Base-by-base conservation (phyloP, 1,139 yeast genomes). In the Candida neerlandica region DNA sequence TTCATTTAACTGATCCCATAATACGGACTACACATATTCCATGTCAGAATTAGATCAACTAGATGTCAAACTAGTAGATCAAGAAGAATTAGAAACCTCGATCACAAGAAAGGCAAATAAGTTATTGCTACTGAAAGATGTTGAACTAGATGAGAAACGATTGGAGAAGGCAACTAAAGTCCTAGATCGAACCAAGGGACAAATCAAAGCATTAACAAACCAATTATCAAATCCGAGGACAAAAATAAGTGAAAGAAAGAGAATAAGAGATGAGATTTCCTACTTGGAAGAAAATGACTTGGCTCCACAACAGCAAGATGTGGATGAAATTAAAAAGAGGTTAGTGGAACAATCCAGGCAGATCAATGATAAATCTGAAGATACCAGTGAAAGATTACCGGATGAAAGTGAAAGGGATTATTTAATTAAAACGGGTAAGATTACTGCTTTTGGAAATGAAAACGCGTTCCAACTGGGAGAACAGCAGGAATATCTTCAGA, bases 371-470 rank as follows among this genome's bases (percentile, higher is more conserved):
- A 23, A 47, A 5, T 43, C 55, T 44, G 18, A 11, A 14, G 60
- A 42, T 29, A 41, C 43, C 33, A 64, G 66, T 15, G 75, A 46
- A 5, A 67, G 66, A 51, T 71, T 80, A 5, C 82, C 87, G 0
- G 88, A 81, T 19, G 99, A 94, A 62, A 69, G 89, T 0, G 89
- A 88, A 58, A 82, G 82, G 50, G 98, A 92, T 48, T 94, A 70
- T 62, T 73, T 94, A 54, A 81, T 94, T 0, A 75, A 99, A 55
- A 92, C 92, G 0, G 99, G 99, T 39, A 86, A 90, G 63, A 84
- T 91, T 50, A 94, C 99, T 0, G 99, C 99, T 0, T 94, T 94
- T 72, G 96, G 97, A 10, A 83, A 82, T 40, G 74, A 82, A 16
- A 75, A 78, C 34, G 82, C 80, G 4, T 89, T 89, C 55, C 69